Evolutionary conservation across 352 stramenopile genomes (phyloP), one percentile per base, ranked within the genome.

Genomic region (Globisporangium rhizosaccharum): DNA sequence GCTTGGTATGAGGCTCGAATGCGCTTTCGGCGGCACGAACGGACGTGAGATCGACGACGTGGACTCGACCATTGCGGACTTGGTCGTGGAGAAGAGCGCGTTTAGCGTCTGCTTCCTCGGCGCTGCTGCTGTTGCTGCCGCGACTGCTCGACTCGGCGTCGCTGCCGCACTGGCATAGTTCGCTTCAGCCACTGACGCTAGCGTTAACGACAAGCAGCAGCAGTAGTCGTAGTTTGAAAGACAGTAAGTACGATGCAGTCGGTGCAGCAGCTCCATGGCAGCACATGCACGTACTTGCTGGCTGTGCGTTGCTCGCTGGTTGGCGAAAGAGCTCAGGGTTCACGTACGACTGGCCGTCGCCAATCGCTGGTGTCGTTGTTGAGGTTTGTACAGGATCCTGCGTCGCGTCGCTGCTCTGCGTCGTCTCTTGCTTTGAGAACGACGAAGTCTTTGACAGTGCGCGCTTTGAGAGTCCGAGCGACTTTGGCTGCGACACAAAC

Each of bases 341-440:
- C 20, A 94, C 78, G 53, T 92, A 94, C 1, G 82, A 90, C 58
- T 94, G 85, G 0, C 85, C 85, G 63, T 90, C 85, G 15, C 82
- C 85, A 53, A 94, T 94, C 20, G 71, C 76, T 11, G 67, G 70
- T 33, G 10, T 36, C 20, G 30, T 12, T 39, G 36, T 53, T 18
- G 51, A 51, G 25, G 11, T 33, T 18, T 37, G 47, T 17, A 15
- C 53, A 14, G 23, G 2, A 10, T 59, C 51, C 18, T 45, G 44
- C 4, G 26, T n/a, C 8, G 11, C 49, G 47, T 62, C 46, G 28
- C 26, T 68, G 39, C 33, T 26, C 30, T 68, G 51, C 5, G 23
- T 58, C 10, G 28, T 26, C 4, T 65, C 39, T 44, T 62, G 51
- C 12, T 41, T 37, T 14, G 23, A 25, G 30, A 41, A 47, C 3